These are phyloP conservation scores for Ophiosphaerella korrae DNA, from an alignment of 2,329 filamentous ascomycete genomes.

Conservation along the genomic window DNA sequence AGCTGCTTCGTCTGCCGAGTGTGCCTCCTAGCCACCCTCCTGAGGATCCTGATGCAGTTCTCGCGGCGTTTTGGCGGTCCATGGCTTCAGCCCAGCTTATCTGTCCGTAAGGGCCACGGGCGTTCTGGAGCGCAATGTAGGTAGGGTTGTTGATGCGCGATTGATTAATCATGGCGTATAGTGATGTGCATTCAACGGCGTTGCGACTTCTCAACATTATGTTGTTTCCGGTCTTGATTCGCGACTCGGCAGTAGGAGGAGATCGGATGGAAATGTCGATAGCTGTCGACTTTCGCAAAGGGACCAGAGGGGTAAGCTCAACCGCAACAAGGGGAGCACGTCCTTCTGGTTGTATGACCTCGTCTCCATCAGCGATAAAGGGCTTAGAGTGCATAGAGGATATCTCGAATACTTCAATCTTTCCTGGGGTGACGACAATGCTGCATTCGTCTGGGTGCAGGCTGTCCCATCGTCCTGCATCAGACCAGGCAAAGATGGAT, in stretches of 20 bases:
- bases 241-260: slow-evolving; percentile 74
- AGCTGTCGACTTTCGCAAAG: slow-evolving; percentile 86
- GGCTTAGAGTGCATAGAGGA: slow-evolving; percentile 53
- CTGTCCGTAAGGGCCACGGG: slow-evolving; percentile 64
- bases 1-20: slow-evolving; percentile 60
- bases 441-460: slow-evolving; percentile 67
- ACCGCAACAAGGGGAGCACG: slow-evolving; percentile 67
- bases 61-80: slow-evolving; percentile 56
- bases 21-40: slow-evolving; percentile 59
- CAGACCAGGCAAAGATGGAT: slow-evolving; percentile 67
- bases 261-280: slow-evolving; percentile 94
- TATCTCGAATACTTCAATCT: slow-evolving; percentile 68
- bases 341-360: slow-evolving; percentile 42
- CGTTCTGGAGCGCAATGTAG: slow-evolving; percentile 77
- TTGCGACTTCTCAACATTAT: slow-evolving; percentile 88
- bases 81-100: slow-evolving; percentile 57
- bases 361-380: slow-evolving; percentile 48
- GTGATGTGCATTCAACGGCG: slow-evolving; percentile 74
- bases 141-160: slow-evolving; percentile 91
- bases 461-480: slow-evolving; percentile 63
- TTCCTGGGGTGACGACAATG: slow-evolving; percentile 66
- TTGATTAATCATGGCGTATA: slow-evolving; percentile 87
- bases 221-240: slow-evolving; percentile 71
- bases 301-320: slow-evolving; percentile 88
- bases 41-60: slow-evolving; percentile 43